phyloP scores from a whole-genome alignment of 1,284 basidiomycete species.

The Boletus calvinii region DNA sequence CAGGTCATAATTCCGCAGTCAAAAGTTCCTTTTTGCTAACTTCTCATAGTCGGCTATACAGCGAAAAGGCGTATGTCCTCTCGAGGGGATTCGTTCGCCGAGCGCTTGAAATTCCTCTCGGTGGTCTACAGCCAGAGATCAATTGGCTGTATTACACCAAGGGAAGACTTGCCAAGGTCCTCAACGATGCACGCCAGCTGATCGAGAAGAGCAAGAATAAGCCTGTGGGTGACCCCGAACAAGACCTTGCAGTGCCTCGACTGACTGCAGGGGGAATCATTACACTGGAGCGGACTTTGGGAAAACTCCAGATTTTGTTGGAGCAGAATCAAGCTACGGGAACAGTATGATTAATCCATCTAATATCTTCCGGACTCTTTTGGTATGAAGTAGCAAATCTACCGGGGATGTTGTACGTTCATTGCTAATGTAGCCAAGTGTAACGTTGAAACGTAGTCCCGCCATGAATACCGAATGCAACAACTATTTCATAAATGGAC shows the following conservation, averaged over 20 bases:
- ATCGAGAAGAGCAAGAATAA: conserved; percentile 63
- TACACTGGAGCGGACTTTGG: conserved; percentile 70
- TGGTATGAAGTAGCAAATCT: conserved; percentile 27
- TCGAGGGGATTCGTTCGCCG: conserved; percentile 86
- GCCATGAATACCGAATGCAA: conserved; percentile 3
- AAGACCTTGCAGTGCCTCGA: conserved; percentile 69
- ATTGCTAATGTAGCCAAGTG: conserved; percentile 22
- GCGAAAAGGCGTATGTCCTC: conserved; percentile 90
- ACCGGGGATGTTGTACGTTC: conserved; percentile 32
- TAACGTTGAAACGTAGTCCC: conserved; percentile 3
- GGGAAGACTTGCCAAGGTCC: conserved; percentile 66
- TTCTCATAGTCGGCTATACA: conserved; percentile 69
- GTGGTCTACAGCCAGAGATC: conserved; percentile 74
- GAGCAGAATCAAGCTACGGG: conserved; percentile 20
- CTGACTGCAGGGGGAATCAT: conserved; percentile 82
- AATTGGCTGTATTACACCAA: conserved; percentile 70
- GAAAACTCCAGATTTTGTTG: conserved; percentile 45
- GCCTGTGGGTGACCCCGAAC: conserved; percentile 40
- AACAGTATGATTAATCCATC: conserved; percentile 18
- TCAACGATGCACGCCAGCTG: conserved; percentile 61
- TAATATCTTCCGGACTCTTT: conserved; percentile 14
- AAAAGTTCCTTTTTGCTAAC: conserved; percentile 4
- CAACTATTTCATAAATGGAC: conserved; percentile 12
- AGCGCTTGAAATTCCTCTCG: conserved; percentile 76
- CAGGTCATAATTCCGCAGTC: conserved; percentile 42